Percentiles rank a stretch among this genome's conserved stretches.
These are phyloP conservation scores for Talaromyces funiculosus DNA, from an alignment of 2,329 filamentous ascomycete genomes.

Conservation along the genomic window DNA sequence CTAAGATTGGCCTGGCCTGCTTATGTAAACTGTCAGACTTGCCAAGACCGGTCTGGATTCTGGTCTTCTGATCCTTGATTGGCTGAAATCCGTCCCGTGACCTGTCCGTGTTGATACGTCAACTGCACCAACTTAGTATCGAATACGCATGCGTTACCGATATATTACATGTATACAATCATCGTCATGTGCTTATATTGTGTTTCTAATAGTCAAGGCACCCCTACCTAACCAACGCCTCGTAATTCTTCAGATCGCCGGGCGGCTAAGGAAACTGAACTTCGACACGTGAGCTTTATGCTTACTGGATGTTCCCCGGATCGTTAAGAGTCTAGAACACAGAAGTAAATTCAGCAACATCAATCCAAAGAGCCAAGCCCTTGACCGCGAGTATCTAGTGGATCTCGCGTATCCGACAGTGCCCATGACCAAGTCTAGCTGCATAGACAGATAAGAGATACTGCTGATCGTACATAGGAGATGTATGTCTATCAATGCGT, in stretches of 20 bases:
- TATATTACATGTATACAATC: not conserved
- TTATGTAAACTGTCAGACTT: slow-evolving; percentile 1
- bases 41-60: slow-evolving; percentile 10
- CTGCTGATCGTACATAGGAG: not conserved
- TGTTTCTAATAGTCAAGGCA: not conserved
- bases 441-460: not conserved
- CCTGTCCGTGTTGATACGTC: slow-evolving; percentile 8
- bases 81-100: slow-evolving; percentile 10
- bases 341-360: not conserved
- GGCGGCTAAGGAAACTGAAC: not conserved
- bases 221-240: not conserved
- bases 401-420: not conserved
- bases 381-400: slow-evolving; percentile 8
- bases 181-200: not conserved
- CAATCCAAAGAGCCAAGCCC: not conserved
- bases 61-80: not conserved
- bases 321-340: not conserved
- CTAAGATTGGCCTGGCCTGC: slow-evolving; percentile 1
- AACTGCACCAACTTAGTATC: not conserved
- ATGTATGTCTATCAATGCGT: not conserved
- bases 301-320: not conserved
- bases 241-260: not conserved
- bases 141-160: not conserved
- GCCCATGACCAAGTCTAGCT: not conserved
- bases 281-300: not conserved